Base-by-base conservation (phyloP, 495 filamentous ascomycete species). In the Ramalina intermedia region DNA sequence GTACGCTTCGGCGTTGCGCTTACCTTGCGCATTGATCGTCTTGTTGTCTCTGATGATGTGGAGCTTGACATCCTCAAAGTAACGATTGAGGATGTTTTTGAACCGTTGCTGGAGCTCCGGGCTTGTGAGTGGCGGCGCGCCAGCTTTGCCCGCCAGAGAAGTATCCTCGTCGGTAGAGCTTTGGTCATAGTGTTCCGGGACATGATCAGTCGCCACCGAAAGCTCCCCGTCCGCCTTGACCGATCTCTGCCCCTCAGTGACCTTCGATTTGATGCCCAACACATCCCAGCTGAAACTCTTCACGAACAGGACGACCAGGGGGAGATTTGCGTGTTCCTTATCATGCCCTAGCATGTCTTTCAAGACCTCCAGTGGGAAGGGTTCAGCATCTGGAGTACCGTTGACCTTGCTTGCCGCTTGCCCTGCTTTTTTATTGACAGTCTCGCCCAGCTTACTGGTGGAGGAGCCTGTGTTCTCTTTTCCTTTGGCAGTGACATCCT, bases 211-310 rank as follows among this genome's bases (percentile, higher is more conserved):
- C 14, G 76, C 71, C 11, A 64, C 66, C 9, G 67, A 66, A 18
- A 68, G 63, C 5, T 70, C 75, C 21, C 88, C 88, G 66, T 96
- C 88, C 41, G 84, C 85, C 51, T 86, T 84, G 11, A 93, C 84
- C 26, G 76, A 80, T 65, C 85, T 95, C 50, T 88, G 77, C 12
- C 84, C 80, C 49, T 94, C 86, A 18, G 79, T 72, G 37, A 69
- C 73, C 9, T 74, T 67, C 24, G 67, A 57, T 57, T 81, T 86
- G 36, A 87, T 76, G 2, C 91, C 91, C 13, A 99, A 66, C 23
- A 96, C 73, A 69, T 99, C 91, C 87, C 91, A 99, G 52, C 81
- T 82, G 60, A 96, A 99, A 18, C 81, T 81, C 68, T 96, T 99
- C 43, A 94, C 88, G 57, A 99, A 99, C 12, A 90, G 68, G 29